Evolutionary conservation across 768 basidiomycete species (phyloP).

Genomic region (Daedaleopsis sinensis): DNA sequence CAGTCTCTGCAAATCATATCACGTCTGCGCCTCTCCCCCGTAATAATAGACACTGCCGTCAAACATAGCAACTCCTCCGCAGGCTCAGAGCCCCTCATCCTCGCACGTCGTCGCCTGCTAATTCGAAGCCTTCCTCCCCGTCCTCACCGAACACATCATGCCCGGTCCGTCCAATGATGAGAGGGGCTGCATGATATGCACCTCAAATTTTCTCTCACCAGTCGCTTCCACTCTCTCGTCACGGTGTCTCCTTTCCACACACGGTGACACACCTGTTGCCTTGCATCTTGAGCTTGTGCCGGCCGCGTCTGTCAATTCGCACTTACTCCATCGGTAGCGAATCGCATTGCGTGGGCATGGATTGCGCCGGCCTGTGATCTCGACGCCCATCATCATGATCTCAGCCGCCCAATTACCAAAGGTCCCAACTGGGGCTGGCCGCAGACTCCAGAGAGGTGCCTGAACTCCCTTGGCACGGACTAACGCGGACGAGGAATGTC

Average conservation of each 20-base stretch:
- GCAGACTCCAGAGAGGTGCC: no score
- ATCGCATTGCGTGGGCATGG: constrained; percentile 7
- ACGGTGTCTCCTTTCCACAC: neutral
- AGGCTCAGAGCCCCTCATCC: neutral
- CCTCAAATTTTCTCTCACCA: neutral
- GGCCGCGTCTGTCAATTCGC: neutral
- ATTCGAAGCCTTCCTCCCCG: neutral
- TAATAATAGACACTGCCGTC: neutral
- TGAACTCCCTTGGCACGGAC: no score
- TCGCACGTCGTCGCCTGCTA: neutral
- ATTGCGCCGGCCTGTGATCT: constrained; percentile 6
- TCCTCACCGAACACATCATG: neutral
- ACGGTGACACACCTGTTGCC: no score
- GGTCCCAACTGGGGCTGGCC: no score
- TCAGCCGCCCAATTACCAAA: neutral
- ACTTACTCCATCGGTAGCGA: constrained; percentile 1
- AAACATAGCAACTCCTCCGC: neutral
- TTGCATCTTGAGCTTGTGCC: no score
- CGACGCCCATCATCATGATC: constrained; percentile 15
- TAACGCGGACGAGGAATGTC: neutral
- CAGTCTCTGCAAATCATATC: neutral
- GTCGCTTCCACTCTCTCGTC: neutral
- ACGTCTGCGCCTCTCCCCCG: neutral
- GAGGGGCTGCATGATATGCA: no score
- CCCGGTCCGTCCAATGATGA: no score